These are phyloP conservation scores for Penicillium sp. DNA, from an alignment of 2,329 filamentous ascomycete genomes.

Conservation along the genomic window DNA sequence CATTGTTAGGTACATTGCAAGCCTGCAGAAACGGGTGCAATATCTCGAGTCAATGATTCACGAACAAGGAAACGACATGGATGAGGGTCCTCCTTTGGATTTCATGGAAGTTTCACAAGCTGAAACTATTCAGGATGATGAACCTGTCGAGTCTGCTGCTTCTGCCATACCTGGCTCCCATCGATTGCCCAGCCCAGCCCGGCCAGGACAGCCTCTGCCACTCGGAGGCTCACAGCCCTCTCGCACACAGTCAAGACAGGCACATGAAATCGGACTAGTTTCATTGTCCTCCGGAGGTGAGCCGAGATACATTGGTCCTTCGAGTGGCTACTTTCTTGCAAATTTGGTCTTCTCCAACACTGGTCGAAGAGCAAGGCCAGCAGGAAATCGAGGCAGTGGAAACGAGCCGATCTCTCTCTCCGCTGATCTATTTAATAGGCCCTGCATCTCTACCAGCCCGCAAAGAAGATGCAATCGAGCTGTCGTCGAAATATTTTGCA, in stretches of 20 bases:
- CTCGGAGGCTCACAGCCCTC: conserved; percentile 7
- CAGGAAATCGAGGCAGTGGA: conserved; percentile 1
- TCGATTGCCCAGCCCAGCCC: not conserved
- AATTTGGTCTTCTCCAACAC: conserved; percentile 48
- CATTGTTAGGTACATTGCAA: conserved; percentile 33
- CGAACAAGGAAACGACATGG: conserved; percentile 43
- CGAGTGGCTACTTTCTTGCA: conserved; percentile 56
- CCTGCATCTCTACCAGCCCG: conserved; percentile 29
- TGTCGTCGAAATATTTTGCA: conserved; percentile 51
- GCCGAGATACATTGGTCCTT: conserved; percentile 54
- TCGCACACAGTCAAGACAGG: conserved; percentile 22
- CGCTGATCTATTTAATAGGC: conserved; percentile 26
- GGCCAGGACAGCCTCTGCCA: not conserved
- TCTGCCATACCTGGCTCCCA: not conserved
- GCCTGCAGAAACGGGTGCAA: conserved; percentile 42
- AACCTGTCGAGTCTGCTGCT: not conserved
- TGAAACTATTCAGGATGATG: conserved; percentile 1
- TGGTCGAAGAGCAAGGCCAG: conserved; percentile 22
- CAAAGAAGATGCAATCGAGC: conserved; percentile 40
- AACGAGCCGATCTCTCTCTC: conserved; percentile 23
- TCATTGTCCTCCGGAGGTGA: conserved; percentile 51
- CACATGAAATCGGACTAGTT: conserved; percentile 55
- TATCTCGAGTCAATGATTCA: conserved; percentile 51
- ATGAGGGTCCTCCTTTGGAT: conserved; percentile 17
- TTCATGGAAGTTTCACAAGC: conserved; percentile 2